Evolutionary conservation across 129 eudicot genomes (phyloP), one percentile per base, ranked within the genome.

Genomic region (Solidago caesia): DNA sequence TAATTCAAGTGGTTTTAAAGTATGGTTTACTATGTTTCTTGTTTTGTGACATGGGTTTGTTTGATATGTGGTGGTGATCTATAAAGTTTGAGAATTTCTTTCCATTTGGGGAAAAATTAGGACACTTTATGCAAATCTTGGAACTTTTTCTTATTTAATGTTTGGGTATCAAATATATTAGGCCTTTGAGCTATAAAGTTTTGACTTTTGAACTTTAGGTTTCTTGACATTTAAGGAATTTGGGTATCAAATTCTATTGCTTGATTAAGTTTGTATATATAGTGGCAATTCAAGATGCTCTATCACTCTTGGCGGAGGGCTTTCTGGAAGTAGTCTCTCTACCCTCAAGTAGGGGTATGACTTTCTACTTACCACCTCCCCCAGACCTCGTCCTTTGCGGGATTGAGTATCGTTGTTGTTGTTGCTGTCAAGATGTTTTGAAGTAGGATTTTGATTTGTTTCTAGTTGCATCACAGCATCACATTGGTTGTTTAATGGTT

Each of bases 31-130:
- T 62, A 70, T 48, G 44, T 68, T 77, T 77, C 81, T 70, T 69
- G 70, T 83, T 78, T 77, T 26, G 26, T 63, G 64, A 64, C 61
- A 49, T 70, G 89, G 84, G 80, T 73, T 80, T 58, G 76, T 29
- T 47, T 72, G 26, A 16, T 59, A 57, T 51, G 74, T 26, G 73
- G 66, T 4, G 74, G n/a, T 79, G 70, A 64, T 71, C 67, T 57
- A 66, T 57, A 43, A 60, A 75, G 55, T 72, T 59, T 60, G 77
- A 70, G 11, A n/a, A n/a, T 33, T 43, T 13, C 14, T 33, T 69
- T 69, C 44, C n/a, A 21, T 42, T 73, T 74, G 55, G 62, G 79
- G 84, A 7, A 7, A 52, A 62, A 55, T 64, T 72, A 45, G 41
- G 58, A 27, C 67, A 44, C 4, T 70, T 44, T 64, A 41, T 27